Base-by-base conservation (phyloP, 1,139 yeast species). In the Trichomonascaceae sp. region DNA sequence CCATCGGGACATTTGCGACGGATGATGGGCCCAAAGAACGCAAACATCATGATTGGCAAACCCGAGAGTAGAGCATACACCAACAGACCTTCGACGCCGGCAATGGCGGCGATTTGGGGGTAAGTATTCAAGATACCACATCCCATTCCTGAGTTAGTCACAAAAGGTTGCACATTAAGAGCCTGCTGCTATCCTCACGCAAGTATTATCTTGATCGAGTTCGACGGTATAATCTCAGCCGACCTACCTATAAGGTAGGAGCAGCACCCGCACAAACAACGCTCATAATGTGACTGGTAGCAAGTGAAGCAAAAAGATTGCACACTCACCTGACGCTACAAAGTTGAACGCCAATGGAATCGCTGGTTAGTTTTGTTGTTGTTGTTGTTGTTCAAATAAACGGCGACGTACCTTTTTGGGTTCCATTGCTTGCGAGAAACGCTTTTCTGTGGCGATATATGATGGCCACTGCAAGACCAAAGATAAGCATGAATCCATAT, bases 171-270 rank as follows among this genome's bases (percentile, higher is more conserved):
- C 14, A 25, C 33, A 28, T 31, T 38, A 35, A 39, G 40, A 39
- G 32, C 40, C n/a, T n/a, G n/a, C n/a, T n/a, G 36, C 43, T 34
- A 37, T 77, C 76, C 89, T 77, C 89, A 75, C 87, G 87, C 89
- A 78, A 78, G 89, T 60, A 65, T 67, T 68, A 76, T 59, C 84
- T 76, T 79, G 87, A 64, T 79, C 89, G 89, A 78, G 89, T 79
- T 64, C 64, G 61, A 70, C 84, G 84, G 85, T 75, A 51, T 71
- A 43, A 58, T 75, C 84, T 76, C 84, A 76, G 82, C 77, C 60
- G 38, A n/a, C n/a, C n/a, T n/a, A n/a, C n/a, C n/a, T n/a, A n/a
- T 32, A 11, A 8, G 29, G 16, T 22, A 30, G 27, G 29, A 15
- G 31, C 17, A 47, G 65, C 78, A 72, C 79, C 78, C 79, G 78